Conservation (phyloP, 371 early-diverging fungal genomes). For the Fennellomyces sp. region DNA sequence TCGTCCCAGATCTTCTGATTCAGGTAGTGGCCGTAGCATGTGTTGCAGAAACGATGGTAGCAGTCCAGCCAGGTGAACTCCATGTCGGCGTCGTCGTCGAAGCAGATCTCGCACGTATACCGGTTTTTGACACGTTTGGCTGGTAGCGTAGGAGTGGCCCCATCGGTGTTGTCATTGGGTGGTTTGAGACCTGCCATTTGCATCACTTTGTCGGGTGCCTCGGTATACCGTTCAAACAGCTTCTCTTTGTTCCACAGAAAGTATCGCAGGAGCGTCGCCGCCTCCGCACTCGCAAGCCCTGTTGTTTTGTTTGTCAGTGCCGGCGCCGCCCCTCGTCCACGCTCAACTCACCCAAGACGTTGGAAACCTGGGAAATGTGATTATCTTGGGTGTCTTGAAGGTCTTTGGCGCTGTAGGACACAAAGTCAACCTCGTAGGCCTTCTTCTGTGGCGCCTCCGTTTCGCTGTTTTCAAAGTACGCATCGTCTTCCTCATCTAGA, state of each 20-base stretch:
- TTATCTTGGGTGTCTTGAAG: constrained; percentile 20
- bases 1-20: constrained; percentile 79
- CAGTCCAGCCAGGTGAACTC: constrained; percentile 70
- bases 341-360: constrained; percentile 20
- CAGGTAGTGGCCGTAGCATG: constrained; percentile 82
- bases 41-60: constrained; percentile 79
- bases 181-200: constrained; percentile 57
- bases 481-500: constrained; percentile 19
- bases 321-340: neutral
- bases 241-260: constrained; percentile 90
- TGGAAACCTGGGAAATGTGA: constrained; percentile 19
- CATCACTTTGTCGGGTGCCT: constrained; percentile 64
- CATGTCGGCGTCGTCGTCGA: constrained; percentile 56
- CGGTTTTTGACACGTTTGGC: constrained; percentile 20
- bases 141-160: neutral
- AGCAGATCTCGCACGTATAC: constrained; percentile 87
- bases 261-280: constrained; percentile 67
- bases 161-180: neutral
- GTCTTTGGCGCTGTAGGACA: constrained; percentile 10
- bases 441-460: constrained; percentile 15
- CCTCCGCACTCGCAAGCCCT: constrained; percentile 60
- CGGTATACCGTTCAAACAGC: constrained; percentile 83
- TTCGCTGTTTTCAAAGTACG: constrained; percentile 14
- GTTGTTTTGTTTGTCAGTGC: no score
- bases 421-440: constrained; percentile 24